Base-by-base conservation (phyloP, 225 moss, liverwort and hornwort species). In the Anthoceros angustus region DNA sequence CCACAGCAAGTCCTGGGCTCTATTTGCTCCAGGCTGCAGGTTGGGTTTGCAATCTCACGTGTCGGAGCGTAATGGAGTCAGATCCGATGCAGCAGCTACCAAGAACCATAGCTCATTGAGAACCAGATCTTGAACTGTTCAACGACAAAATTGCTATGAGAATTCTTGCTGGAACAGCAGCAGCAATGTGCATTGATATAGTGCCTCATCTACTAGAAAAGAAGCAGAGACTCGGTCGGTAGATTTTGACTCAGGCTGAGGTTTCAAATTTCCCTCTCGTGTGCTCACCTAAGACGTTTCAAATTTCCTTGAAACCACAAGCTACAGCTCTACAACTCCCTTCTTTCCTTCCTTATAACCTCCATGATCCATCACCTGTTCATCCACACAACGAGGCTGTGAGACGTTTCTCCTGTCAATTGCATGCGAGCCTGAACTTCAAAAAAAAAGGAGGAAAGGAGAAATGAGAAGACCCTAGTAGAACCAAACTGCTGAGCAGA, bases 131-230 rank as follows among this genome's bases (percentile, higher is more conserved):
- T 95, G 81, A 95, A 91, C 71, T 95, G 95, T 61, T 74, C 83
- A 10, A 63, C 86, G 32, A 68, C 91, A 6, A 86, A 95, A 66
- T 79, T 91, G 42, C 91, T 41, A 95, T 95, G 95, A 88, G 91
- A 73, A 95, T 95, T 69, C 82, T 95, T 65, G 95, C 95, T 45
- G 91, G 95, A 78, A 91, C 95, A 55, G 95, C 95, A 50, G 95
- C 95, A 25, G 91, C 91, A 73, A 95, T 95, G 95, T 91, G 95
- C 66, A 91, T 95, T 39, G 83, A 91, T 63, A 24, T 95, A 68
- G 91, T 84, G 49, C 95, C 95, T 25, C 95, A 91, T 40, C 74
- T 95, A 46, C 78, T 95, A 43, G 86, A 65, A 32, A 95, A 95
- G 81, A 91, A 95, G 79, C 63, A 80, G 83, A 95, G 91, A 75